Percentiles rank a stretch among this genome's conserved stretches.
phyloP scores from a whole-genome alignment of 257 asterid genomes.

The Lavandula angustifolia region DNA sequence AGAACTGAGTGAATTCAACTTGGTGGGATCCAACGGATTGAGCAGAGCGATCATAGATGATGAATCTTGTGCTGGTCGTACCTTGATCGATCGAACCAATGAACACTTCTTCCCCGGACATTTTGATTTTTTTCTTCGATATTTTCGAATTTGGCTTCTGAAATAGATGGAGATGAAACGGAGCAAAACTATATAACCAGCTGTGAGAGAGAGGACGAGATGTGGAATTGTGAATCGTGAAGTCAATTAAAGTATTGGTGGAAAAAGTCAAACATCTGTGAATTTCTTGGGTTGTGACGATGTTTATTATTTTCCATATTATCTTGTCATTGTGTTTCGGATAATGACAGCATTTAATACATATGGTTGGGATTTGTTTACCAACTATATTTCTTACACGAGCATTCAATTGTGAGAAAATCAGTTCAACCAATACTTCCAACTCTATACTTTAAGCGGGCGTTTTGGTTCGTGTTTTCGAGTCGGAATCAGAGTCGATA shows the following conservation, averaged over 20 bases:
- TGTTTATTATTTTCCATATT: not conserved
- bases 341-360: not conserved
- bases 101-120: conserved; percentile 49
- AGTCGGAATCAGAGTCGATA: no score
- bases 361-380: no score
- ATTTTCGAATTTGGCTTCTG: not conserved
- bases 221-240: not conserved
- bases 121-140: not conserved
- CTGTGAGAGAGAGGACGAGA: conserved; percentile 1
- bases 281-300: conserved; percentile 8
- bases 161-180: no score
- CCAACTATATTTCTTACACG: no score
- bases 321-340: not conserved
- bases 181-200: not conserved
- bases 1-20: conserved; percentile 83
- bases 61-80: conserved; percentile 87
- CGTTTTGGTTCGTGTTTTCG: no score
- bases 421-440: no score
- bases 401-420: no score
- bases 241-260: not conserved
- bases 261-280: not conserved
- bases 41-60: conserved; percentile 70
- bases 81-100: conserved; percentile 93
- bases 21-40: conserved; percentile 74
- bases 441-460: no score